Evolutionary conservation across 2,329 filamentous ascomycete species (phyloP), one percentile per base, ranked within the genome.

Genomic region (Fonsecaea erecta): DNA sequence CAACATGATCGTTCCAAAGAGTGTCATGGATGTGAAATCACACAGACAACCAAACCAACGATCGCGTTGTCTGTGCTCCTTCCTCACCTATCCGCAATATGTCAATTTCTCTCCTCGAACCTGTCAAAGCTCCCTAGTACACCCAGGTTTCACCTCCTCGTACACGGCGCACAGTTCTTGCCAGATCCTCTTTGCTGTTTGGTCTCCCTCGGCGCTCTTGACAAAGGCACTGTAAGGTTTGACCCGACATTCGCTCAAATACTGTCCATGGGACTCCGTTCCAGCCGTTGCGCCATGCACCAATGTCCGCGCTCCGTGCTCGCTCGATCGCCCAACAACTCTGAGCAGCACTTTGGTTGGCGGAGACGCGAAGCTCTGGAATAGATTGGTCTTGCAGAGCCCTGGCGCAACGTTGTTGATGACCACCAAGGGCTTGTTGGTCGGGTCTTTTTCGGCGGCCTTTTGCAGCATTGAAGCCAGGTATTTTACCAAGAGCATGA

Each of bases 351-450:
- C 14, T 30, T 58, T 57, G 26, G 48, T 16, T 3, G 58, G n/a
- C 18, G 43, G 26, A 3, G 32, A 26, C 12, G 54, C 59, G 0
- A 56, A 16, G 0, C 83, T 77, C 2, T 83, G 77, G 7, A 70
- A 71, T 0, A 87, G 74, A 21, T 79, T 75, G 1, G 82, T 81
- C 46, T 83, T 76, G 72, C 84, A 86, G 28, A 83, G 75, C 1
- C 84, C 84, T 0, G 85, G 85, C 61, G 84, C 84, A 18, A 84
- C 67, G 66, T 78, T 77, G 71, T 85, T 86, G 64, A 87, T 69
- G 1, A 80, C 79, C 37, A 86, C 80, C 18, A 66, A 60, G 18
- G 66, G 61, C 32, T 70, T 64, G 56, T 65, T 64, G 11, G 60
- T 52, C 4, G 66, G 60, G 24, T 68, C 63, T n/a, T 62, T 52